phyloP scores from a whole-genome alignment of 306 rosid species.

The Mimosa pudica region DNA sequence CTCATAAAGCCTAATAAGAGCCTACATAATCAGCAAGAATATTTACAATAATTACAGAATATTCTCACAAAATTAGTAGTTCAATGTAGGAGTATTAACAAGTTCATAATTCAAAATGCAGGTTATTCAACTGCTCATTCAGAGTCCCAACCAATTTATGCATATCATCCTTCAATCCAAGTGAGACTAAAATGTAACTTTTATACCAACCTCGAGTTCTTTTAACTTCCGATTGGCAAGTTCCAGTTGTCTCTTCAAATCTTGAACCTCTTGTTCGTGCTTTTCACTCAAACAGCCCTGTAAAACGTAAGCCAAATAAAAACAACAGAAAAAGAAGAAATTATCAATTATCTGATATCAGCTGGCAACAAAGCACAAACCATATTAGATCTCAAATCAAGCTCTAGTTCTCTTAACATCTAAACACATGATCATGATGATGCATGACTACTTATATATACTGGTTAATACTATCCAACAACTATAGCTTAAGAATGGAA shows the following conservation, averaged over 20 bases:
- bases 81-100: background rate
- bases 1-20: too few relatives aligned
- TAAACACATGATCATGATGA: slow-evolving; percentile 3
- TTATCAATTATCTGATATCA: background rate
- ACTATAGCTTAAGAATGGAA: slow-evolving; percentile 12
- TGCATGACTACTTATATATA: background rate
- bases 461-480: slow-evolving; percentile 16
- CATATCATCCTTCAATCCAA: slow-evolving; percentile 11
- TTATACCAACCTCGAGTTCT: slow-evolving; percentile 70
- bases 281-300: slow-evolving; percentile 55
- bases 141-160: slow-evolving; percentile 1
- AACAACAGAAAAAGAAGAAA: slow-evolving; percentile 20
- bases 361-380: slow-evolving; percentile 14
- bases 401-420: slow-evolving; percentile 8
- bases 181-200: slow-evolving; percentile 17
- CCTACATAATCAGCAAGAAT: too few relatives aligned
- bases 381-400: background rate
- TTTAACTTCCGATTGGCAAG: slow-evolving; percentile 64
- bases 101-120: slow-evolving; percentile 30
- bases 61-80: too few relatives aligned
- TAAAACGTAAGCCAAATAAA: slow-evolving; percentile 35
- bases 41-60: too few relatives aligned
- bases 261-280: slow-evolving; percentile 54
- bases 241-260: slow-evolving; percentile 64
- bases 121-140: slow-evolving; percentile 6